phyloP scores from a whole-genome alignment of 441 rosid species.

The Corymbia calophylla region DNA sequence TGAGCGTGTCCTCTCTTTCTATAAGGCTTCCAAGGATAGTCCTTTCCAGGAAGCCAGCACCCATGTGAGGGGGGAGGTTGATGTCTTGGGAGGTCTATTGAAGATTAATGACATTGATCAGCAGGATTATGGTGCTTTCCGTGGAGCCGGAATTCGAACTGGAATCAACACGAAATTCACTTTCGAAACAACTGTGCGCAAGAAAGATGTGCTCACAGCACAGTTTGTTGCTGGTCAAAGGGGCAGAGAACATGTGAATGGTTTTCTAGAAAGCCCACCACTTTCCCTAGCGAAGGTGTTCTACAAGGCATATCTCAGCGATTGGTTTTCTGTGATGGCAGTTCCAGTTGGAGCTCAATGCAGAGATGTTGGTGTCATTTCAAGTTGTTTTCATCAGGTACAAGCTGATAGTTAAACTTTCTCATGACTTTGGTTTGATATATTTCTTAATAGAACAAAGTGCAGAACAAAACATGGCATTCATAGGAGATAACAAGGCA shows the following conservation, averaged over 20 bases:
- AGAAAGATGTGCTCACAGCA: constrained; percentile 51
- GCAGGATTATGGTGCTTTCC: constrained; percentile 33
- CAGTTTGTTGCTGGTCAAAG: constrained; percentile 53
- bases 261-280: constrained; percentile 24
- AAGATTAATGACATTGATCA: constrained; percentile 37
- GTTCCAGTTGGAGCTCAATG: constrained; percentile 78
- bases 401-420: not conserved
- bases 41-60: constrained; percentile 59
- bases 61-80: constrained; percentile 63
- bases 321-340: constrained; percentile 65
- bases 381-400: constrained; percentile 49
- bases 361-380: constrained; percentile 44
- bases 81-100: constrained; percentile 56
- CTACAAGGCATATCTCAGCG: constrained; percentile 46
- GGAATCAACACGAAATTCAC: constrained; percentile 55
- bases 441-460: not conserved
- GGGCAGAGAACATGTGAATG: constrained; percentile 17
- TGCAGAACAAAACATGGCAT: not conserved
- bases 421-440: not conserved
- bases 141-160: constrained; percentile 46
- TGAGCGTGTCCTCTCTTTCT: constrained; percentile 49
- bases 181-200: constrained; percentile 55
- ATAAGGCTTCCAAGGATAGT: constrained; percentile 39
- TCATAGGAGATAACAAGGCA: not conserved
- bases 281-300: constrained; percentile 63